Evolutionary conservation across 2,329 filamentous ascomycete genomes (phyloP).

Genomic region (Botrytis fragariae): DNA sequence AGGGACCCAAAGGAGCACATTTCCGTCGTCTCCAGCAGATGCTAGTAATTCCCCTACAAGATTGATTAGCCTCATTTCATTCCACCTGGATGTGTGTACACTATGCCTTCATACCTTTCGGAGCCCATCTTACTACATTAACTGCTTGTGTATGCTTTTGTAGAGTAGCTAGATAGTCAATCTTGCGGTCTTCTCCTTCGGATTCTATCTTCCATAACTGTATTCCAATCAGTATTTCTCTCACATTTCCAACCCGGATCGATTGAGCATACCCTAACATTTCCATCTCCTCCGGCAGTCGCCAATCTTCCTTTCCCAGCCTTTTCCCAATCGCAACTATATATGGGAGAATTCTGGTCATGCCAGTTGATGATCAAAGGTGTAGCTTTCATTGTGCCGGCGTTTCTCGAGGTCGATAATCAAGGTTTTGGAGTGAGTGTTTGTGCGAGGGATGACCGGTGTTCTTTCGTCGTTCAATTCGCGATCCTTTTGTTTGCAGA

Average conservation of each 20-base stretch:
- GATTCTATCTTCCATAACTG: constrained; percentile 89
- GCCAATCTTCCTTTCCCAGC: constrained; percentile 87
- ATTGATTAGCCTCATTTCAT: constrained; percentile 17
- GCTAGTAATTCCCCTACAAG: constrained; percentile 80
- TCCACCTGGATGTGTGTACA: background rate
- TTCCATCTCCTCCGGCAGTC: constrained; percentile 93
- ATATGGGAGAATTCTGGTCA: constrained; percentile 93
- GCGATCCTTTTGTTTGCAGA: background rate
- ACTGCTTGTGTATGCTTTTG: constrained; percentile 94
- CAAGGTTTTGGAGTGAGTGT: background rate
- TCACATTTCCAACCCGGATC: background rate
- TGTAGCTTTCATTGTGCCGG: constrained; percentile 77
- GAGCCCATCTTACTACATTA: constrained; percentile 95
- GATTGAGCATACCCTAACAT: constrained; percentile 69
- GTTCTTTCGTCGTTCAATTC: background rate
- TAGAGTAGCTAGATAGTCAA: constrained; percentile 88
- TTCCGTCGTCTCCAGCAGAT: constrained; percentile 95
- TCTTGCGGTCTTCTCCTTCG: constrained; percentile 80
- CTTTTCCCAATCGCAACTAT: constrained; percentile 95
- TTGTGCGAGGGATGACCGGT: background rate
- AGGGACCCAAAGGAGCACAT: constrained; percentile 93
- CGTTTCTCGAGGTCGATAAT: constrained; percentile 6
- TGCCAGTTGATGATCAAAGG: constrained; percentile 99
- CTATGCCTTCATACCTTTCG: constrained; percentile 64
- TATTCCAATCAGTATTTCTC: constrained; percentile 19